Conservation (phyloP, 176 grass and related monocot genomes). For the Urochloa ruziziensis region DNA sequence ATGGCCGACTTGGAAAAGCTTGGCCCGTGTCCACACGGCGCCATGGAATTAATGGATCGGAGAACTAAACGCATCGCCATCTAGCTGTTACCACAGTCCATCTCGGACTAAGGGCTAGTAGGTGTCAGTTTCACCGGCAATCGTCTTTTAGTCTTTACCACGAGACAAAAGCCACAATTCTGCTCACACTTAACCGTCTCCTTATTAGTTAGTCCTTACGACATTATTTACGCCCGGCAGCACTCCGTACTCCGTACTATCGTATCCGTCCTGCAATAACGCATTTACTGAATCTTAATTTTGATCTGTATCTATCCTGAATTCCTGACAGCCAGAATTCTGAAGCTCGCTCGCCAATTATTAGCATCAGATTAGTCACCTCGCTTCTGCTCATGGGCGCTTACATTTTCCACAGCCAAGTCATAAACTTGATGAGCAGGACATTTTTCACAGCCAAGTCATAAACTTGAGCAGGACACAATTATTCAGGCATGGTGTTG, state of each 20-base stretch:
- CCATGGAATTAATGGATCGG: neutral
- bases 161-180: neutral
- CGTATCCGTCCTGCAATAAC: too few relatives aligned
- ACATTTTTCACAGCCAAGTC: too few relatives aligned
- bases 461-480: too few relatives aligned
- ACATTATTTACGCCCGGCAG: neutral
- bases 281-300: too few relatives aligned
- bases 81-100: too few relatives aligned
- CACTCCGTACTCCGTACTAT: neutral
- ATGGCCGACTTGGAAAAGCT: neutral
- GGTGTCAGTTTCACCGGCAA: neutral
- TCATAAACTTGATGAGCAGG: too few relatives aligned
- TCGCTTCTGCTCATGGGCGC: too few relatives aligned
- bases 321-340: neutral
- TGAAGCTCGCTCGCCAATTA: too few relatives aligned
- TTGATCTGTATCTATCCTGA: neutral
- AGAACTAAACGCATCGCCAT: too few relatives aligned
- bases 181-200: neutral
- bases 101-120: too few relatives aligned
- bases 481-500: neutral
- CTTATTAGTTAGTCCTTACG: neutral
- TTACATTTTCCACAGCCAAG: neutral
- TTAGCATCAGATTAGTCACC: too few relatives aligned
- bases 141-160: neutral
- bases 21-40: neutral